Conservation (phyloP, 148 eudicot species). For the Rhododendron simsii region DNA sequence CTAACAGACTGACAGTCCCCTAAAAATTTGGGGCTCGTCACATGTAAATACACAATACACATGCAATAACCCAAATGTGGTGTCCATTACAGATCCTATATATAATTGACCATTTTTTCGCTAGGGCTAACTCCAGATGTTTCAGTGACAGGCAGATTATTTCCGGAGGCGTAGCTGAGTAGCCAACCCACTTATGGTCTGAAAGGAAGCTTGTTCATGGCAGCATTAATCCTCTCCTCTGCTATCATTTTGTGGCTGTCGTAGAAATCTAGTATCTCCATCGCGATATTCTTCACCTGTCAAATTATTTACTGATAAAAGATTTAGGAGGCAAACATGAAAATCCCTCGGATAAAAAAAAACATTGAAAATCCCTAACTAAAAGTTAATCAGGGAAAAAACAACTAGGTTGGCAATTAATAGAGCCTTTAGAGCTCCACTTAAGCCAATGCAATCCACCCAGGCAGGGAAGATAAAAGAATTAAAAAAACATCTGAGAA, state of each 20-base stretch:
- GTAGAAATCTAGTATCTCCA: constrained; percentile 92
- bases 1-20: background rate
- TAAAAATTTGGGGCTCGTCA: background rate
- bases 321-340: background rate
- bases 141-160: background rate
- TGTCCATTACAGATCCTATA: background rate
- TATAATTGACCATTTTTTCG: background rate
- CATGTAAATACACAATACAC: background rate
- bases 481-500: background rate
- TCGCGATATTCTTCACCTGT: constrained; percentile 94
- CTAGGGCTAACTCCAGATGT: background rate
- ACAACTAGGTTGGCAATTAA: background rate
- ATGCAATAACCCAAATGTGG: background rate
- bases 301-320: background rate
- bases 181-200: constrained; percentile 19
- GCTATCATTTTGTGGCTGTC: constrained; percentile 62
- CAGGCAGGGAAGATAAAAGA: background rate
- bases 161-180: background rate
- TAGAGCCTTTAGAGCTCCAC: background rate
- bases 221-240: constrained; percentile 59
- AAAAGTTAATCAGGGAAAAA: background rate
- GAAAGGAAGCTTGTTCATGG: constrained; percentile 63
- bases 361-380: background rate
- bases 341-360: no score
- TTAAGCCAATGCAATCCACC: background rate